A percentile compares a stretch with the other conserved stretches of the same genome.
Conservation (phyloP, 805 yeast species). For the Zygoascus biomembranicola region DNA sequence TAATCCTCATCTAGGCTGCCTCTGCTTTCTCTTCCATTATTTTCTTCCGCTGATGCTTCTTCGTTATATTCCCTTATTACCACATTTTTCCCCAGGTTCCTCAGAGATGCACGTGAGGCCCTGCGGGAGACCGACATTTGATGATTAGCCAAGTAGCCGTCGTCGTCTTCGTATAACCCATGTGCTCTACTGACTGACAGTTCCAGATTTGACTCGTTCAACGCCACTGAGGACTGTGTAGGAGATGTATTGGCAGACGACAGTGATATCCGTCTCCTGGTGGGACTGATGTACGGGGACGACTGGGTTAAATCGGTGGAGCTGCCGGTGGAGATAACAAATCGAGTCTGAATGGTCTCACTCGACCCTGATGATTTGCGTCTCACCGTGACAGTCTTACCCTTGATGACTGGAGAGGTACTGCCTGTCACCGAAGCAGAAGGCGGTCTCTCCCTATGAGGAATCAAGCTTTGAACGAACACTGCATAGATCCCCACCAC, state of each 20-base stretch:
- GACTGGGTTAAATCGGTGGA: not conserved
- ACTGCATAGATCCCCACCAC: conserved; percentile 15
- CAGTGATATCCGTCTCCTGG: not conserved
- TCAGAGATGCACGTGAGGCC: not conserved
- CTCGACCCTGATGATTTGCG: not conserved
- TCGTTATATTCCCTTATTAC: not conserved
- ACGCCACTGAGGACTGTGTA: not conserved
- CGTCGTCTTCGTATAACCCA: not conserved
- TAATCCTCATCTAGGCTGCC: not conserved
- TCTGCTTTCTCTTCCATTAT: not conserved
- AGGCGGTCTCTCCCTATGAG: not conserved
- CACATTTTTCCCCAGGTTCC: not conserved
- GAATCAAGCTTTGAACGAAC: conserved; percentile 11
- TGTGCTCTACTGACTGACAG: not conserved
- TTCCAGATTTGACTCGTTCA: not conserved
- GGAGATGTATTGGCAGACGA: not conserved
- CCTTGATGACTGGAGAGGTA: not conserved
- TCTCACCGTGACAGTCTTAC: not conserved
- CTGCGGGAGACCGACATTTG: not conserved
- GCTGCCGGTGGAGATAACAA: not conserved
- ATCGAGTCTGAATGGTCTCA: not conserved
- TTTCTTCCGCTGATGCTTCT: not conserved
- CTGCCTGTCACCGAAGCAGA: not conserved
- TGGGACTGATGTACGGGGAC: not conserved
- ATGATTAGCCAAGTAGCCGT: not conserved